A percentile compares a stretch with the other conserved stretches of the same genome.
Conservation (phyloP, 805 yeast species). For the Lachancea mirantina region DNA sequence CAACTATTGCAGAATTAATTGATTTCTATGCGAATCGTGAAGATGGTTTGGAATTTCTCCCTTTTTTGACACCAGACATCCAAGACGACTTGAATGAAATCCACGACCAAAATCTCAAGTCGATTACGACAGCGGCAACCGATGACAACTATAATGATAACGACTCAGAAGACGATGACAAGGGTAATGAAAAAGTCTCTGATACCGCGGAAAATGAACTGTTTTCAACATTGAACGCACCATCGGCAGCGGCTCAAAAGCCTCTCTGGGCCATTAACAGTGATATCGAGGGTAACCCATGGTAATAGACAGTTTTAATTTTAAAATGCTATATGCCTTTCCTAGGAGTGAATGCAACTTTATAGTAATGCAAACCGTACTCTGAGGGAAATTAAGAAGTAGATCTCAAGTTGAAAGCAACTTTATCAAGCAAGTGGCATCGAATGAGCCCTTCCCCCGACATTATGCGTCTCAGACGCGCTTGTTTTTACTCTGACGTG, state of each 20-base stretch:
- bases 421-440: slow-evolving; percentile 19
- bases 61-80: slow-evolving; percentile 61
- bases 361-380: slow-evolving; percentile 1
- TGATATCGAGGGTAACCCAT: slow-evolving; percentile 59
- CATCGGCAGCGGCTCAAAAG: slow-evolving; percentile 36
- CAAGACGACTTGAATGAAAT: slow-evolving; percentile 68
- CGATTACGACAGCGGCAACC: no score
- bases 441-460: slow-evolving; percentile 30
- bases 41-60: slow-evolving; percentile 52
- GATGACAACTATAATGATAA: slow-evolving; percentile 13
- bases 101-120: slow-evolving; percentile 36
- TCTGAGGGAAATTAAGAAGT: no score
- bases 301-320: slow-evolving; percentile 33
- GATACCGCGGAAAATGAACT: slow-evolving; percentile 48
- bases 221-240: slow-evolving; percentile 67
- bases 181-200: slow-evolving; percentile 30
- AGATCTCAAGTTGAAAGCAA: no score
- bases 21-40: slow-evolving; percentile 60
- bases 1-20: slow-evolving; percentile 66
- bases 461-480: slow-evolving; percentile 35
- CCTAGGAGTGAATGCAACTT: background rate
- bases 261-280: slow-evolving; percentile 43
- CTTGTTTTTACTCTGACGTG: slow-evolving; percentile 40
- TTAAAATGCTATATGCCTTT: background rate
- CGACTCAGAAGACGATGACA: slow-evolving; percentile 12